These are phyloP conservation scores for Podosphaera leucotricha DNA, from an alignment of 2,329 filamentous ascomycete genomes.

Conservation along the genomic window DNA sequence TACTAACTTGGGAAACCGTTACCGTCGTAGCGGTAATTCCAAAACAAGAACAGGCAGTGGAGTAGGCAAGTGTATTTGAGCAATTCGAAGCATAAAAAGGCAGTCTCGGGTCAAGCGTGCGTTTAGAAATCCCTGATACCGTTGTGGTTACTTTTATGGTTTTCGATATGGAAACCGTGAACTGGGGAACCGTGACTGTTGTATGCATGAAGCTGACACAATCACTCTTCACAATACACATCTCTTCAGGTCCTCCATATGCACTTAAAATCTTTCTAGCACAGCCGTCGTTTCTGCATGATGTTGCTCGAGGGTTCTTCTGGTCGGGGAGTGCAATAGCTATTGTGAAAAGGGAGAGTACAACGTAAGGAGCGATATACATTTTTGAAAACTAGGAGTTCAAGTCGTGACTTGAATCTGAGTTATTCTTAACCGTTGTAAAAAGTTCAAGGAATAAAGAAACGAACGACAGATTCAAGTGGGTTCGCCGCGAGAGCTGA, in stretches of 20 bases:
- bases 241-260: background rate
- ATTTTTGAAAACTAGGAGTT: background rate
- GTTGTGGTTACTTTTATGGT: background rate
- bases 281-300: background rate
- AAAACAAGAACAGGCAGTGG: constrained; percentile 11
- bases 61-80: constrained; percentile 5
- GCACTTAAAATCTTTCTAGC: background rate
- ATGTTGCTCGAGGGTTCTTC: background rate
- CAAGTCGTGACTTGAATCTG: background rate
- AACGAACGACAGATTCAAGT: background rate
- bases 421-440: background rate
- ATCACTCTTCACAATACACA: background rate
- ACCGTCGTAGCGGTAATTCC: constrained; percentile 4
- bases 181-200: background rate
- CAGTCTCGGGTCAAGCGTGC: constrained; percentile 1
- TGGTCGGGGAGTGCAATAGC: background rate
- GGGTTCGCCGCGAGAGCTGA: background rate
- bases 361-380: background rate
- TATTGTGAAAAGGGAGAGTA: background rate
- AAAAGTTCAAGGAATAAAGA: background rate
- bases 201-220: background rate
- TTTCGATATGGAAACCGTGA: background rate
- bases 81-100: constrained; percentile 11
- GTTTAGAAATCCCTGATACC: background rate
- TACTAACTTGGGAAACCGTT: background rate